Evolutionary conservation across 2,329 filamentous ascomycete species (phyloP), one percentile per base, ranked within the genome.

Genomic region (Ophiostoma sp.): DNA sequence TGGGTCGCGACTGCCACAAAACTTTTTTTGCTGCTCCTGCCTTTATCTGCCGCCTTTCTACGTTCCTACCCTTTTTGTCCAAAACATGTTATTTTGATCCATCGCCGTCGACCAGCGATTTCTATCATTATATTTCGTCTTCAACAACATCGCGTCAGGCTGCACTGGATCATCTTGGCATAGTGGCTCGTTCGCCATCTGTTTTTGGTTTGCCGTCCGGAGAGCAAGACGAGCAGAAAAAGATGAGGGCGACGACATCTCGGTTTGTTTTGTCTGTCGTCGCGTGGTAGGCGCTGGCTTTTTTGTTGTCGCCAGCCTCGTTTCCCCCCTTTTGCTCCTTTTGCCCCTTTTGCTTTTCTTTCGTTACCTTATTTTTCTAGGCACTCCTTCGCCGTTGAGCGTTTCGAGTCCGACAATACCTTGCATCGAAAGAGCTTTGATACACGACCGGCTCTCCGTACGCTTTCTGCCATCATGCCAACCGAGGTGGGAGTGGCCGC

Each of bases 391-490:
- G 42, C 45, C 45, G 66, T 69, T 55, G 45, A 31, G 42, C 64
- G 42, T 28, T 50, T 48, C 7, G 64, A 68, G 64, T 33, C 17
- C 61, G 61, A 45, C 25, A 66, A 64, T 45, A 19, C 12, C 22
- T 66, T 45, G 3, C 7, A 28, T 45, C n/a, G 33, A 42, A 45
- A 11, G 61, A 36, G n/a, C 22, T 42, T 8, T 45, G 36, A 66
- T 19, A 42, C 61, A 28, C 36, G n/a, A 28, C 36, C 61, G 36
- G 36, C 2, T 28, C 25, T 15, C 33, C 22, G 7, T 42, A 31
- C 55, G 17, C 31, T 63, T 19, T 15, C 42, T 31, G 7, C 64
- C 25, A 45, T 9, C 52, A 79, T 79, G 77, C 73, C 76, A 22
- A 69, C 77, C 42, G 72, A 75, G 63, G 66, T 77, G 63, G 74